Evolutionary conservation across 768 basidiomycete species (phyloP), one percentile per base, ranked within the genome.

Genomic region (Leccinum rimulosum): DNA sequence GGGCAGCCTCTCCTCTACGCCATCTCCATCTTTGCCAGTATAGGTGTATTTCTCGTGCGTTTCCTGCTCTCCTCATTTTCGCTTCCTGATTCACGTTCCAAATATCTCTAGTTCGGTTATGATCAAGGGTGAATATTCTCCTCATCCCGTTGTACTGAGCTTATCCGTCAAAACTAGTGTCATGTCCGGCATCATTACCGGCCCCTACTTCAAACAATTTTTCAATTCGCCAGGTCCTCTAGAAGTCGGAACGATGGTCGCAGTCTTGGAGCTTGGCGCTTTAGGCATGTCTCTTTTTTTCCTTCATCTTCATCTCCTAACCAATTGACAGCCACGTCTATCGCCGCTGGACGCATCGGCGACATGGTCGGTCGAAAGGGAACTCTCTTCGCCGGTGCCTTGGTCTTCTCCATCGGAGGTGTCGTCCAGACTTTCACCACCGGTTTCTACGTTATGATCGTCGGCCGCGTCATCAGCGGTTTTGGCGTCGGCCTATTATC

Each of bases 111-210:
- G 88, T 90, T 91, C 71, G 89, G 90, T 56, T 91, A 91, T 81
- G 89, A 91, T 75, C 91, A 93, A 80, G 91, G 91, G 91, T 91
- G 67, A 49, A 52, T 30, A 15, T 30, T 30, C 14, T 61, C 59
- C 61, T 54, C 51, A 48, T 55, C 50, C 4, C 22, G 19, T n/a
- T 28, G 36, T 12, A n/a, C 12, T 54, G 55, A 53, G 47, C 64
- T 64, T 30, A 65, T 40, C 30, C 19, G 11, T 25, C 38, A 8
- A 33, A 27, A 22, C 22, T 68, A 92, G 91, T 60, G 91, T 93
- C 71, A 93, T 93, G 88, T 89, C 87, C 63, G 94, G 94, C 30
- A 86, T 97, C 64, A 95, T 98, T 73, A 97, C 88, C 28, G 89
- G 89, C 0, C 88, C 88, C 22, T 82, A 92, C 72, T 93, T 93